Conservation (phyloP, 2,329 filamentous ascomycete genomes). For the Venturia aucupariae region DNA sequence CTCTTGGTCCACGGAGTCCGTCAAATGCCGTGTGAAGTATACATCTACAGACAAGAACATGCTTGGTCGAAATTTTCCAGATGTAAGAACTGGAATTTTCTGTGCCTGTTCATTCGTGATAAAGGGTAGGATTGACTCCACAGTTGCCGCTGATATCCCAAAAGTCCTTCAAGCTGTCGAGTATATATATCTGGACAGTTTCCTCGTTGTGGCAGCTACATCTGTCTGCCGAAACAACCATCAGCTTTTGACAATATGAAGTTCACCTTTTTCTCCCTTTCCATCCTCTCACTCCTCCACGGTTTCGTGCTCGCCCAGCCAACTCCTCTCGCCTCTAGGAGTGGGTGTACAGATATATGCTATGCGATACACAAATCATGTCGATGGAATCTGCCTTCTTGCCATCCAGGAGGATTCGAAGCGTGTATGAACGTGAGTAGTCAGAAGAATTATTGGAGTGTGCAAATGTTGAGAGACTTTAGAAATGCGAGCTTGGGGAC, state of each 20-base stretch:
- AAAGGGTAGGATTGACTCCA: neutral
- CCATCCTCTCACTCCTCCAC: neutral
- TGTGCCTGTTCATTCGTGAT: neutral
- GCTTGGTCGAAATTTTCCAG: neutral
- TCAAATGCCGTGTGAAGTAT: neutral
- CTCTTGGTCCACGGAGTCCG: neutral
- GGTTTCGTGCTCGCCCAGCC: neutral
- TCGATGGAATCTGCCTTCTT: neutral
- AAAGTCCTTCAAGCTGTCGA: neutral
- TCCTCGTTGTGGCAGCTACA: neutral
- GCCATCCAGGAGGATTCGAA: neutral
- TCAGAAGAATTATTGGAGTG: neutral
- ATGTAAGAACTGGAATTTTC: neutral
- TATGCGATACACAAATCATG: neutral
- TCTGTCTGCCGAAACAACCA: neutral
- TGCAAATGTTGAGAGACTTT: neutral
- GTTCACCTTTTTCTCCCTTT: neutral
- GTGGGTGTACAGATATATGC: neutral
- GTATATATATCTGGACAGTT: neutral
- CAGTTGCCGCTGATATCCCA: neutral
- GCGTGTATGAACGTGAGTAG: neutral
- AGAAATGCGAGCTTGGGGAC: neutral
- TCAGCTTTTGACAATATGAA: neutral
- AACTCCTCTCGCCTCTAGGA: neutral
- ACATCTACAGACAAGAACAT: neutral